Base-by-base conservation (phyloP, 495 filamentous ascomycete genomes). In the Neurospora sp. region DNA sequence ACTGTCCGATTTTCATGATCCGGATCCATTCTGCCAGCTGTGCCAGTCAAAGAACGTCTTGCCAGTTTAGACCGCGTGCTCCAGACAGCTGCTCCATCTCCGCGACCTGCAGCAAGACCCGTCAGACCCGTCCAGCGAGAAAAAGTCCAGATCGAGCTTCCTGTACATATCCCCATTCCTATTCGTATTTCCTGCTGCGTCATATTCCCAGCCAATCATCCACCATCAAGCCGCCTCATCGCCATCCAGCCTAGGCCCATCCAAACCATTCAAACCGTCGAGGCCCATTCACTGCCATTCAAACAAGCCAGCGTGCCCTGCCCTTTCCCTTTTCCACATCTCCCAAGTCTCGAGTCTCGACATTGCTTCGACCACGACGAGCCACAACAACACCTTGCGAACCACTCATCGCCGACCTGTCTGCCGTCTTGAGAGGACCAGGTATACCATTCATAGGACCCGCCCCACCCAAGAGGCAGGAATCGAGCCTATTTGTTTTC, bases 1-100 rank as follows among this genome's bases (percentile, higher is more conserved):
- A 16, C 38, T 61, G 72, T 35, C 27, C 22, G 72, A 73, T 22
- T 39, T 65, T 69, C 69, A 61, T 59, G 39, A 61, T 39, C 72
- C 10, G n/a, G 35, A 31, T 27, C 42, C 9, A 39, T 27, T 27
- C 12, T 22, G 47, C 70, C 37, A 71, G 27, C 70, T 47, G 39
- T 61, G 22, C 68, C 71, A 65, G 39, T 47, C n/a, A 69, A 53
- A 61, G 22, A 35, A 35, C 6, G 10, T 35, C 16, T 18, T 18
- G 38, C 20, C 53, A 35, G 27, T 35, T 35, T 65, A 65, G 53
- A 65, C 53, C 4, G 53, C 53, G 53, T 20, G 53, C 53, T 31
- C 22, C 16, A 31, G 53, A 61, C 53, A 61, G 53, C 53, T 61
- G 53, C 53, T 61, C 27, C 53, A 65, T 65, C 53, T 37, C 27